phyloP scores from a whole-genome alignment of 208 protist genomes.

The Wallacemonas sp. region DNA sequence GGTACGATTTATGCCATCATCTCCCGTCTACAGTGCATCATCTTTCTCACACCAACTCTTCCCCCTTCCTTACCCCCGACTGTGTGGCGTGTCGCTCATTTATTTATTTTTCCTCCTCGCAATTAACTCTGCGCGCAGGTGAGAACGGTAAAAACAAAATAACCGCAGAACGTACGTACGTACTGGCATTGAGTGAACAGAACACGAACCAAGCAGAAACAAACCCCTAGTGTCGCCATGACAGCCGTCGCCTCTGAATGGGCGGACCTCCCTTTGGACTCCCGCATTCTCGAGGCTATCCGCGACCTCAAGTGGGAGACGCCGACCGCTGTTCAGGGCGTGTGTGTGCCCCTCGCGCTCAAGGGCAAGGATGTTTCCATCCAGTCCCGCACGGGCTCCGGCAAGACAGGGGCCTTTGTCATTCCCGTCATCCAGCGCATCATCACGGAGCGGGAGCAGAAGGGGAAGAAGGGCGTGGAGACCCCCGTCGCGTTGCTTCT shows the following conservation, averaged over 20 bases:
- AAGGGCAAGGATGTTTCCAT: slow-evolving; percentile 90
- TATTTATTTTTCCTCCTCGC: too few species aligned
- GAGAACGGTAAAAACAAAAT: too few species aligned
- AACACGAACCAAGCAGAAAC: too few species aligned
- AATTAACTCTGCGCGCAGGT: too few species aligned
- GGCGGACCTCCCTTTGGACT: slow-evolving; percentile 79
- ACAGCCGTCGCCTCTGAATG: slow-evolving; percentile 47
- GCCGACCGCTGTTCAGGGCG: slow-evolving; percentile 94
- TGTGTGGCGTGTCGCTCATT: too few species aligned
- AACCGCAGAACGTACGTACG: too few species aligned
- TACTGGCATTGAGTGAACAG: too few species aligned
- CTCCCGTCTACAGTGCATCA: too few species aligned
- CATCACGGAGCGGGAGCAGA: slow-evolving; percentile 74
- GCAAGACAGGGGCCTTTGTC: slow-evolving; percentile 91
- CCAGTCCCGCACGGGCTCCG: slow-evolving; percentile 86
- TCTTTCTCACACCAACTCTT: too few species aligned
- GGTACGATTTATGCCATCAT: too few species aligned
- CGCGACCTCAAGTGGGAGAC: slow-evolving; percentile 76
- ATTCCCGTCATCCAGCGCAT: slow-evolving; percentile 88
- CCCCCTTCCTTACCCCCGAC: too few species aligned
- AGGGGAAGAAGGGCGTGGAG: slow-evolving; percentile 23
- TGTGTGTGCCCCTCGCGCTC: slow-evolving; percentile 93
- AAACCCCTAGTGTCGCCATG: neutral
- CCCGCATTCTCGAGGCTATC: slow-evolving; percentile 81
- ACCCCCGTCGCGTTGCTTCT: slow-evolving; percentile 93